These are phyloP conservation scores for Buxus sempervirens DNA, from an alignment of 164 flowering plant species.

Conservation along the genomic window DNA sequence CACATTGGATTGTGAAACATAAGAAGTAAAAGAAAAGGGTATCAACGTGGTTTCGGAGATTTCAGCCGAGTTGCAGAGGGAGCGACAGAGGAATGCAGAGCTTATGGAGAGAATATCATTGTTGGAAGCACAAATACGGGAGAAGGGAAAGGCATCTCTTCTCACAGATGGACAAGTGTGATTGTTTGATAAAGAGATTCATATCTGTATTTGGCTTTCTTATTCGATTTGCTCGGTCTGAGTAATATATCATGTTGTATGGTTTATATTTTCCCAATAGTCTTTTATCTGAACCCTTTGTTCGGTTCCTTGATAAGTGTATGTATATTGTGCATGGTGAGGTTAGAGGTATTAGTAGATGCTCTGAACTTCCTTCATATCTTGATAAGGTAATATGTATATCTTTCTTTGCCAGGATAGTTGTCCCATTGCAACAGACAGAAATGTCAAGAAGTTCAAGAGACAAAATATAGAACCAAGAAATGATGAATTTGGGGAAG, in stretches of 20 bases:
- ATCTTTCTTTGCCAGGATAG: slow-evolving; percentile 23
- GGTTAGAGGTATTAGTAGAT: too few species aligned
- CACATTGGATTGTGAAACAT: slow-evolving; percentile 17
- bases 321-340: too few species aligned
- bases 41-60: slow-evolving; percentile 31
- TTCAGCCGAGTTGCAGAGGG: slow-evolving; percentile 45
- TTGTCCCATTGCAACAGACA: slow-evolving; percentile 16
- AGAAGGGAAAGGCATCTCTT: slow-evolving; percentile 22
- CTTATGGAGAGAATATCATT: slow-evolving; percentile 46
- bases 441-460: too few species aligned
- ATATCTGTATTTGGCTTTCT: slow-evolving; percentile 1
- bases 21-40: slow-evolving; percentile 24
- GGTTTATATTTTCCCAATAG: background rate
- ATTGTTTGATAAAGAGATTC: background rate
- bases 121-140: slow-evolving; percentile 46
- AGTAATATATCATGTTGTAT: background rate
- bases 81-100: slow-evolving; percentile 47
- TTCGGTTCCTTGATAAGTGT: background rate
- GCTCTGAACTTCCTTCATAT: too few species aligned
- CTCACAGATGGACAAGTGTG: slow-evolving; percentile 26
- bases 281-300: background rate
- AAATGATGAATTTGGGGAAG: slow-evolving; percentile 10
- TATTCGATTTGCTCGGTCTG: background rate
- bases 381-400: too few species aligned
- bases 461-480: slow-evolving; percentile 22